phyloP scores from a whole-genome alignment of 106 monocot species.

The Phalaenopsis aphrodite region DNA sequence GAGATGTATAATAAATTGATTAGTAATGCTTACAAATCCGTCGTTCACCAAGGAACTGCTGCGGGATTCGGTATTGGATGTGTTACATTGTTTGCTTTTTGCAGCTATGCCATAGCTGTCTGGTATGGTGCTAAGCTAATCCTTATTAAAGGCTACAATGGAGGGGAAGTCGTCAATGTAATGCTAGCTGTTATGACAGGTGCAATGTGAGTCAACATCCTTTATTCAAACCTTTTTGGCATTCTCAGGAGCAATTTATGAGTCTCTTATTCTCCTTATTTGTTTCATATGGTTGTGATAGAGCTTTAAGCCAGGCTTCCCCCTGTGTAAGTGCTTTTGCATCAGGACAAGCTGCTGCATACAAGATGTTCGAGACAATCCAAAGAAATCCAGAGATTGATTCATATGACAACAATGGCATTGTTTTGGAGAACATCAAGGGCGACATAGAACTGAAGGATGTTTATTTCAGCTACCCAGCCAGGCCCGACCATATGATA shows the following conservation, averaged over 20 bases:
- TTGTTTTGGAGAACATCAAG: slow-evolving; percentile 38
- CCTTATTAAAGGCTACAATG: slow-evolving; percentile 52
- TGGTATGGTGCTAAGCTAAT: slow-evolving; percentile 73
- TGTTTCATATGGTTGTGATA: slow-evolving; percentile 13
- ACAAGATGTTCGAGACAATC: slow-evolving; percentile 71
- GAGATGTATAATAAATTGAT: slow-evolving; percentile 26
- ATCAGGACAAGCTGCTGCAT: slow-evolving; percentile 56
- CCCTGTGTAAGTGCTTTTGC: slow-evolving; percentile 45
- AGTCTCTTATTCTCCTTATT: background rate
- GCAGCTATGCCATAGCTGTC: slow-evolving; percentile 48
- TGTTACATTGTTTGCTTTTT: slow-evolving; percentile 32
- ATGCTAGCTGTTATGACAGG: slow-evolving; percentile 50
- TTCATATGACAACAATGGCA: slow-evolving; percentile 27
- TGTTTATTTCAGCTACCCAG: slow-evolving; percentile 72
- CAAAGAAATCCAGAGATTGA: slow-evolving; percentile 61
- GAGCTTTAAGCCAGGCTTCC: slow-evolving; percentile 59
- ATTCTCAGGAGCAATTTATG: background rate
- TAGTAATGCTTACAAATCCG: slow-evolving; percentile 29
- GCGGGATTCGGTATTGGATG: slow-evolving; percentile 36
- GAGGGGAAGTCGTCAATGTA: slow-evolving; percentile 55
- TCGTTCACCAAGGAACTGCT: slow-evolving; percentile 34
- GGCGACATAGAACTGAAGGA: slow-evolving; percentile 63
- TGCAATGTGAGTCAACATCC: slow-evolving; percentile 33
- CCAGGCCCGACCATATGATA: slow-evolving; percentile 54
- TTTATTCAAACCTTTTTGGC: background rate